Evolutionary conservation across 306 rosid genomes (phyloP), one percentile per base, ranked within the genome.

Genomic region (Cucurbita moschata): DNA sequence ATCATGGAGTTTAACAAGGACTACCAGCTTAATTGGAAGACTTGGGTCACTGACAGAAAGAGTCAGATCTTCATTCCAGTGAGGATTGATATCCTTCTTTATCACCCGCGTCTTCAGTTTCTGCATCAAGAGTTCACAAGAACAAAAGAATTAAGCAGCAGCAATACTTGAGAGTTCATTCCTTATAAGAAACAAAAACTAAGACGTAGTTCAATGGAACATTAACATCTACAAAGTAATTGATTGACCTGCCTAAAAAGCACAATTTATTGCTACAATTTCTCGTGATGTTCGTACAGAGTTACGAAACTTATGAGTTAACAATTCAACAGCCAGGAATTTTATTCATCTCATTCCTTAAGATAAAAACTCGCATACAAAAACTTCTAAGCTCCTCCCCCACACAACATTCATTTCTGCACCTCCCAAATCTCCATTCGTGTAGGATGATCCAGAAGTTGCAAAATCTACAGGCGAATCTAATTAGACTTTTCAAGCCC

Each of bases 31-130:
- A 65, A 95, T 52, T 2, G 91, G 88, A 13, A 13, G 3, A 68
- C 61, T 23, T 0, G 91, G 84, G 37, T 89, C 90, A 7, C 83
- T 83, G 15, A 91, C 79, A 30, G 99, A 82, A 10, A 95, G 91
- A 3, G 99, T 91, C 30, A 95, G 97, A 26, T 95, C 97, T 83
- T 95, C 99, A 66, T 95, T 84, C 99, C 99, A 95, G 75, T 79
- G 92, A 0, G 99, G 99, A 74, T 91, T 95, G 10, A 91, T 79
- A 83, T 89, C 95, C 84, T 91, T 88, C 74, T 84, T 88, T 46
- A 91, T 81, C 58, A 95, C 90, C 19, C 90, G 89, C 0, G 99
- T 95, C 87, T 91, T 95, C 2, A 95, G 86, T 83, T 75, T 95
- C 96, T 94, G 88, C 67, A 86, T 43, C 35, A 21, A 53, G 51